These are phyloP conservation scores for Euphrasia confusa DNA, from an alignment of 257 asterid genomes.

Conservation along the genomic window DNA sequence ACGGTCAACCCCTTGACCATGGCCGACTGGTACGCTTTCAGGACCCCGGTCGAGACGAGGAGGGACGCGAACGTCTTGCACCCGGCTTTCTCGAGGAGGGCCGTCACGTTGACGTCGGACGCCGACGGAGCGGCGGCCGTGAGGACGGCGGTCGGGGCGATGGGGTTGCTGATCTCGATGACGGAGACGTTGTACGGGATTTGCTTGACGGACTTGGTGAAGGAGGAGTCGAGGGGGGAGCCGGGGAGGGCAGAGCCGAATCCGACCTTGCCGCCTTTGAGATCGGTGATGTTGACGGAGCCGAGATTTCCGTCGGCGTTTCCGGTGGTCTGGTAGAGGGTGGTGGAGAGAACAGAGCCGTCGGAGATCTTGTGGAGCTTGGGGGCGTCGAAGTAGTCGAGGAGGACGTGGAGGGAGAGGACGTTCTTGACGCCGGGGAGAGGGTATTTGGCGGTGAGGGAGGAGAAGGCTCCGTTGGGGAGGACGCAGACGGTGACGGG, in stretches of 20 bases:
- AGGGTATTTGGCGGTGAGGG: slow-evolving; percentile 58
- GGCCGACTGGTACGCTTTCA: slow-evolving; percentile 54
- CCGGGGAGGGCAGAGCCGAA: slow-evolving; percentile 84
- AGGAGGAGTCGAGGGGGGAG: slow-evolving; percentile 53
- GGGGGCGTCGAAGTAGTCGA: slow-evolving; percentile 71
- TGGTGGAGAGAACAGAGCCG: slow-evolving; percentile 80
- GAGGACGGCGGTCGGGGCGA: slow-evolving; percentile 58
- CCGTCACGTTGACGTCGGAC: slow-evolving; percentile 58
- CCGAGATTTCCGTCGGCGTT: slow-evolving; percentile 77
- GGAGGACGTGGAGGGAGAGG: slow-evolving; percentile 73
- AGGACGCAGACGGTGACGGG: slow-evolving; percentile 78
- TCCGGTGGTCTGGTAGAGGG: slow-evolving; percentile 89
- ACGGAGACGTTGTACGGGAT: slow-evolving; percentile 73
- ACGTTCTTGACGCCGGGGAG: slow-evolving; percentile 56
- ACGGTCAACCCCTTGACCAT: slow-evolving; percentile 59
- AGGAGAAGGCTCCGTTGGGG: slow-evolving; percentile 63
- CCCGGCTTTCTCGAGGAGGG: slow-evolving; percentile 70
- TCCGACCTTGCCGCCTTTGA: slow-evolving; percentile 80
- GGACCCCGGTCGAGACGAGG: slow-evolving; percentile 50
- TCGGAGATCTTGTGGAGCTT: slow-evolving; percentile 85
- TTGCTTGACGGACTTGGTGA: slow-evolving; percentile 53
- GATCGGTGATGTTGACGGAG: slow-evolving; percentile 79
- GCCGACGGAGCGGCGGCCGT: slow-evolving; percentile 62
- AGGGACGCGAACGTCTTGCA: slow-evolving; percentile 76
- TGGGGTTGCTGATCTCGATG: slow-evolving; percentile 66